Evolutionary conservation across 768 basidiomycete species (phyloP).

Genomic region (Mycena maculata): DNA sequence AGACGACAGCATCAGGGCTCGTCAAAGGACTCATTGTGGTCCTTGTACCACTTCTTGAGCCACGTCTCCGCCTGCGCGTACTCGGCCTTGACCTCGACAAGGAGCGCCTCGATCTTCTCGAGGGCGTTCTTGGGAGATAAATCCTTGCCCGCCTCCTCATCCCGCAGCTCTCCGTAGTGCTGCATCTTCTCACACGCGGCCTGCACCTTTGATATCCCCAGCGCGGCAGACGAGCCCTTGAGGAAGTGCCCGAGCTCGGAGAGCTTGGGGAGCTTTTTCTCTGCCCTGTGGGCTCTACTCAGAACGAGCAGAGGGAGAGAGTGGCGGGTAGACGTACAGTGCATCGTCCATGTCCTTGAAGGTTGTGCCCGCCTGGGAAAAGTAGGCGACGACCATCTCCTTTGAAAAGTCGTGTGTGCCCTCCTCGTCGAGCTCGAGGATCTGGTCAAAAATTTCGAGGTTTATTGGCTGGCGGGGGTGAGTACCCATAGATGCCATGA

Average conservation of each 20-base stretch:
- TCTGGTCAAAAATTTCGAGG: constrained; percentile 84
- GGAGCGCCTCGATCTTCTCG: constrained; percentile 63
- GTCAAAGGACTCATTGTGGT: constrained; percentile 31
- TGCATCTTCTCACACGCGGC: constrained; percentile 92
- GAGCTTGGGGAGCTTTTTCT: constrained; percentile 72
- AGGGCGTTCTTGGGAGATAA: constrained; percentile 65
- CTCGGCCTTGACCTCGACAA: constrained; percentile 72
- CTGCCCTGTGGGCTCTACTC: constrained; percentile 52
- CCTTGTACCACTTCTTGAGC: constrained; percentile 63
- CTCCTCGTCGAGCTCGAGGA: constrained; percentile 94
- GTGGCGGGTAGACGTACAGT: constrained; percentile 68
- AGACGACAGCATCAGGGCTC: not conserved
- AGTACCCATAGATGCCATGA: not conserved
- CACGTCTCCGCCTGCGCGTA: constrained; percentile 76
- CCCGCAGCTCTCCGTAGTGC: constrained; percentile 78
- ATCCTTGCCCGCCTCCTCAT: constrained; percentile 61
- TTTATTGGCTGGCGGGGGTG: constrained; percentile 58
- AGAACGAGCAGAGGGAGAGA: constrained; percentile 6
- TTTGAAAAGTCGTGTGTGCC: constrained; percentile 78
- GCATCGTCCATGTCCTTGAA: constrained; percentile 82
- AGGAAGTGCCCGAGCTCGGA: constrained; percentile 91
- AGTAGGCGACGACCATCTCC: constrained; percentile 84
- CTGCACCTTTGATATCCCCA: constrained; percentile 87
- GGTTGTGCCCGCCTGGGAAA: constrained; percentile 80
- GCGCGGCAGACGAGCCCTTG: constrained; percentile 95